Evolutionary conservation across 2,329 filamentous ascomycete genomes (phyloP), one percentile per base, ranked within the genome.

Genomic region (Boeremia lycopersici): DNA sequence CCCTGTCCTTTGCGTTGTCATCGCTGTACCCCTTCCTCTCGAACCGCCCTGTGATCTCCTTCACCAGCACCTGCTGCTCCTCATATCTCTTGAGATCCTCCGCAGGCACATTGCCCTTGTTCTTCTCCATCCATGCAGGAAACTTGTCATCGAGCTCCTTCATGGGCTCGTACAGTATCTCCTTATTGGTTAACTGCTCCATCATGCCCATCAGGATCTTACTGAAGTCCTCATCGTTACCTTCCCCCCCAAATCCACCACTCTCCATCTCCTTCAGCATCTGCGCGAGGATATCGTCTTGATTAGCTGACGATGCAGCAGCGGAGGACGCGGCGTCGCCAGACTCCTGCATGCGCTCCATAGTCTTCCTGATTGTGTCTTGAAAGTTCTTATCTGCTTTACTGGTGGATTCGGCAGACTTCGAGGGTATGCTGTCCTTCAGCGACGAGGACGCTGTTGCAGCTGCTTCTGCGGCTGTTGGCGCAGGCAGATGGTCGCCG

Each of bases 191-290:
- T 60, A 99, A 83, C 76, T 99, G 93, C 78, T 98, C 91, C 93
- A 99, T 98, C 91, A 98, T 96, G 48, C 90, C 90, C 83, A 96
- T 86, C 56, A 99, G 84, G 86, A 98, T 91, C 78, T 96, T 93
- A 53, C 91, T 92, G 68, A 98, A 90, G 65, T 96, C 92, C 66
- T 95, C 92, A 52, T 97, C 91, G 56, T 79, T 78, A 9, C 68
- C 73, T 13, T 84, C 87, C 0, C 75, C 63, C 6, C 77, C 79
- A 54, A 81, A 69, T 23, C 82, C 83, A 7, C 86, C 82, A 19
- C 84, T 83, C 68, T 91, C 89, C 78, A 97, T 88, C 59, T 95
- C 90, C 75, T 95, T 95, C 69, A 99, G 83, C 81, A 99, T 87
- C 73, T 97, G 90, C n/a, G 90, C 87, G 38, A 99, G 81, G 69